Percentiles rank a stretch among this genome's conserved stretches.
Conservation (phyloP, 805 yeast species). For the Candida tammaniensis region DNA sequence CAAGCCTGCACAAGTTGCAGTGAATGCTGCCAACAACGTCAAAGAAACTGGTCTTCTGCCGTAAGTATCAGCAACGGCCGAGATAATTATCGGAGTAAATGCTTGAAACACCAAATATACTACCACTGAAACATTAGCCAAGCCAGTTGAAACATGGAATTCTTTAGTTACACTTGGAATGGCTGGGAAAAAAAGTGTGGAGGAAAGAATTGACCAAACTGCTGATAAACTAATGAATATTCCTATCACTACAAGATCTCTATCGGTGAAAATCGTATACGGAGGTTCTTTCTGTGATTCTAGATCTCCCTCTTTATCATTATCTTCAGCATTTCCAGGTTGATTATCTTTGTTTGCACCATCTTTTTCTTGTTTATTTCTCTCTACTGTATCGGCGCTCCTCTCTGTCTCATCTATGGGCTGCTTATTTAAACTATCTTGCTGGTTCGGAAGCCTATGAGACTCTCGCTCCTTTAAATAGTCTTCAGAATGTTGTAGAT, state of each 20-base stretch:
- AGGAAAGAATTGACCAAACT: constrained; percentile 63
- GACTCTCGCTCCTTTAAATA: no score
- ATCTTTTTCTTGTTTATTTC: not conserved
- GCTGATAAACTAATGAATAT: constrained; percentile 44
- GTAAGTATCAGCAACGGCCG: constrained; percentile 59
- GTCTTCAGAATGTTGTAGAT: no score
- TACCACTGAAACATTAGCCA: constrained; percentile 68
- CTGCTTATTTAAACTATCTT: no score
- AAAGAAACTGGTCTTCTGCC: constrained; percentile 71
- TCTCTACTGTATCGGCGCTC: not conserved
- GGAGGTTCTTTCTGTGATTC: constrained; percentile 1
- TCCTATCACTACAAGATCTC: constrained; percentile 41
- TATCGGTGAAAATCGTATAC: constrained; percentile 36
- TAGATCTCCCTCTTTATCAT: not conserved
- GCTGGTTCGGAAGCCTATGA: no score
- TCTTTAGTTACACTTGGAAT: constrained; percentile 51
- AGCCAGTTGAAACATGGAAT: constrained; percentile 53
- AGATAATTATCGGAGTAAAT: constrained; percentile 62
- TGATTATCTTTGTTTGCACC: not conserved
- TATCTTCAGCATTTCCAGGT: not conserved
- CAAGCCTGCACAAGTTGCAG: constrained; percentile 59
- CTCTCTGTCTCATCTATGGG: no score
- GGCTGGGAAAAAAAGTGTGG: constrained; percentile 78
- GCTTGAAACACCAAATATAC: constrained; percentile 75
- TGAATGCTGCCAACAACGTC: constrained; percentile 49